Evolutionary conservation across 345 rosid genomes (phyloP), one percentile per base, ranked within the genome.

Genomic region (Odontarrhena argentea): DNA sequence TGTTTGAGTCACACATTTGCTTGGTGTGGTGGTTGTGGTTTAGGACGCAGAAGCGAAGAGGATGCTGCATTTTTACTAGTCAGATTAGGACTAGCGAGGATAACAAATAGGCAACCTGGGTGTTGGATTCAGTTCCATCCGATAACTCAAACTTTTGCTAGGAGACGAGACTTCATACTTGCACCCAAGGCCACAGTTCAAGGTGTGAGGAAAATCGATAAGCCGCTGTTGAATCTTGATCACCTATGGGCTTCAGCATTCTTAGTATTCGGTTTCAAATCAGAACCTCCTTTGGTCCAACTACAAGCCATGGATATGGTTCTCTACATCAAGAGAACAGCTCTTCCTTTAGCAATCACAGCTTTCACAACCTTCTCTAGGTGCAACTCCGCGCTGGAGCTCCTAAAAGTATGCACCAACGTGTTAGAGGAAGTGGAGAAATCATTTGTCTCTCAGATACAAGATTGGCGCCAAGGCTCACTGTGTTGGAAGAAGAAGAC

Each of bases 181-280:
- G 84, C 86, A 10, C 87, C 88, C 3, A 89, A 84, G 78, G 96
- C 89, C 13, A 63, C 86, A 7, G 84, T 87, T 43, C 80, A 77
- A 45, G 95, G 88, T 51, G 69, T 82, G 49, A 80, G 91, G 64
- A 83, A 84, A 77, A 73, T 68, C 4, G 82, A 82, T 3, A 83
- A 82, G 43, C 85, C 83, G 2, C 53, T 56, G 51, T 7, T 79
- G 53, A 83, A 83, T 73, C 84, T 83, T 8, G 92, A 89, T 77
- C 98, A 92, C 71, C 69, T 83, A 4, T 92, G 96, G 98, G 92
- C 96, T 8, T 85, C 89, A 8, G 96, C 96, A 24, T 92, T 89
- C 81, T 88, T 92, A 7, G 91, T 92, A 8, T 92, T 92, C 3
- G 98, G 96, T 49, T 92, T 89, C 75, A 89, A 87, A 73, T 82